These are phyloP conservation scores for Penicillium sp. DNA, from an alignment of 2,329 filamentous ascomycete genomes.

Conservation along the genomic window DNA sequence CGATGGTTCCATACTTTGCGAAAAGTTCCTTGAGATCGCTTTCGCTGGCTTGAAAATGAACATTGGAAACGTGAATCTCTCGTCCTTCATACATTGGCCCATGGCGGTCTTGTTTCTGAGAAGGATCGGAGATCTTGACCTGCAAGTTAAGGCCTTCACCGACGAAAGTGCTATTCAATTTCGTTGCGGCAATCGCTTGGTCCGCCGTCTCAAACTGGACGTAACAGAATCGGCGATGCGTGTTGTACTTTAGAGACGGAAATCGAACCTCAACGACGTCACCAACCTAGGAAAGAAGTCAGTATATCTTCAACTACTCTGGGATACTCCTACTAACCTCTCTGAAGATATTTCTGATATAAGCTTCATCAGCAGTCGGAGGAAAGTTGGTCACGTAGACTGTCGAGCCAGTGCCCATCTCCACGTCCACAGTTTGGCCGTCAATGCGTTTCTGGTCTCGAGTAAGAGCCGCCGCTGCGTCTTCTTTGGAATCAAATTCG, in stretches of 20 bases:
- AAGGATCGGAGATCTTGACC: slow-evolving; percentile 80
- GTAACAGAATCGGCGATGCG: slow-evolving; percentile 90
- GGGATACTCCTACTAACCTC: slow-evolving; percentile 37
- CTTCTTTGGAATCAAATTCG: slow-evolving; percentile 77
- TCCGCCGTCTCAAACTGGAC: slow-evolving; percentile 73
- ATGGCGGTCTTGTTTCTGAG: slow-evolving; percentile 69
- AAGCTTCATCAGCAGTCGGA: slow-evolving; percentile 45
- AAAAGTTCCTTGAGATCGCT: slow-evolving; percentile 69
- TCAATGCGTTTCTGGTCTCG: slow-evolving; percentile 77
- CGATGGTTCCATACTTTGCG: slow-evolving; percentile 69
- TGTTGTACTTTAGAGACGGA: slow-evolving; percentile 85
- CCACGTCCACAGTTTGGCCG: slow-evolving; percentile 68
- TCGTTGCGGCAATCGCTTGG: slow-evolving; percentile 67
- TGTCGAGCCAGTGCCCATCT: slow-evolving; percentile 71
- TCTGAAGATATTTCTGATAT: slow-evolving; percentile 55
- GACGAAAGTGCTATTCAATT: slow-evolving; percentile 67
- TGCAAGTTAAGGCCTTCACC: slow-evolving; percentile 66
- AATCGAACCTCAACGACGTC: slow-evolving; percentile 82
- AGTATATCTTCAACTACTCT: not conserved
- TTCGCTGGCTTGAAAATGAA: slow-evolving; percentile 61
- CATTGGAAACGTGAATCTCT: slow-evolving; percentile 73
- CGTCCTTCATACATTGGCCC: slow-evolving; percentile 82
- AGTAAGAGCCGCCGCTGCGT: slow-evolving; percentile 75
- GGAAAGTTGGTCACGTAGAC: slow-evolving; percentile 91
- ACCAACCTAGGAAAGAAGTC: slow-evolving; percentile 54